A percentile compares a stretch with the other conserved stretches of the same genome.
phyloP scores from a whole-genome alignment of 495 filamentous ascomycete species.

The Alectoria sarmentosa region DNA sequence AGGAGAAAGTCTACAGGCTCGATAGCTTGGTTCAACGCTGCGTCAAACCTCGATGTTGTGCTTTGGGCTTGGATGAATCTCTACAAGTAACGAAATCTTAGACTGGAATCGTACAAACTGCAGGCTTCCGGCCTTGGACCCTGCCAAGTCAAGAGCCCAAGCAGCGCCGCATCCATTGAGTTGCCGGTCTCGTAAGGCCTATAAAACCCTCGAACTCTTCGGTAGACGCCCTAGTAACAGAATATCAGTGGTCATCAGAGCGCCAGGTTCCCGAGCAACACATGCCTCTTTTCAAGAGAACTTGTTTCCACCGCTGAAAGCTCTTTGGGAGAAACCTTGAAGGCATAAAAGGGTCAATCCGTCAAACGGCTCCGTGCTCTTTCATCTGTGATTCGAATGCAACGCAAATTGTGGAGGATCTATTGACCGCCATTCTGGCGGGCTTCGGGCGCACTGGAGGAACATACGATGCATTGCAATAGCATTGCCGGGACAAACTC shows the following conservation, averaged over 20 bases:
- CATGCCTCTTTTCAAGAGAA: background rate
- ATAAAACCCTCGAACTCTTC: background rate
- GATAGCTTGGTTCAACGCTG: too few species aligned
- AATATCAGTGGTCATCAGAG: background rate
- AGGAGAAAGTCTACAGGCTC: too few species aligned
- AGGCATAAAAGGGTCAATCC: background rate
- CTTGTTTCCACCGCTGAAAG: background rate
- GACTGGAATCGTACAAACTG: background rate
- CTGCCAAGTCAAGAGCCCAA: background rate
- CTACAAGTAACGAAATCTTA: background rate
- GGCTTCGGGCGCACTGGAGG: background rate
- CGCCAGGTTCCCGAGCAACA: background rate
- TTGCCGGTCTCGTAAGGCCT: background rate
- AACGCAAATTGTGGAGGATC: background rate
- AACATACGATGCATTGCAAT: background rate
- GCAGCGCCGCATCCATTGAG: background rate
- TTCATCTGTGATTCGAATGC: background rate
- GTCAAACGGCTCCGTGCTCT: background rate
- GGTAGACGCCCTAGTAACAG: background rate
- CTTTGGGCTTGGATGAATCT: background rate
- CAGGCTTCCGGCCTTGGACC: background rate
- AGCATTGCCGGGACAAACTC: background rate
- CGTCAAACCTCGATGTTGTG: background rate
- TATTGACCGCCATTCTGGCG: background rate
- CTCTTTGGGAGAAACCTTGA: background rate